Base-by-base conservation (phyloP, 345 rosid genomes). In the Populus euphratica region DNA sequence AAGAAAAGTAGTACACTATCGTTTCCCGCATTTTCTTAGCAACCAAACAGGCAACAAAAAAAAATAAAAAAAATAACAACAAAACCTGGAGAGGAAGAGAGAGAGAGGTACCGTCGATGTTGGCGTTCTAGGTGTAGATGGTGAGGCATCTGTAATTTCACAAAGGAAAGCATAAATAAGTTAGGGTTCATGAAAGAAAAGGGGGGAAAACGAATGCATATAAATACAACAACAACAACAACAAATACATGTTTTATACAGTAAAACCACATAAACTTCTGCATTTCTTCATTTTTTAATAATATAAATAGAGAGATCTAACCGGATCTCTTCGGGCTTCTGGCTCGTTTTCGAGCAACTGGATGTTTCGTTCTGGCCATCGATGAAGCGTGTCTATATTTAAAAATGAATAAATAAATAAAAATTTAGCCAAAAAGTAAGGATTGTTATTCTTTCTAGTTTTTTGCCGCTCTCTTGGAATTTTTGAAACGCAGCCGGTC, bases 361-460 rank as follows among this genome's bases (percentile, higher is more conserved):
- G 12, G 20, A 23, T 31, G 70, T 14, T 79, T 79, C 27, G 35
- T 7, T 69, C 82, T 79, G 23, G 82, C 82, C 82, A 79, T 79
- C 4, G 70, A 41, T 27, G 41, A 13, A 31, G 49, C 0, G 63
- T 0, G 25, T 41, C 44, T 41, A 3, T 41, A 41, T 10, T 41
- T 41, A 41, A 41, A 41, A 41, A 41, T 10, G 5, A 33, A 33
- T 33, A 10, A 41, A 41, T 39, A 39, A 39, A 39, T 39, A 41
- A 41, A 10, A 1, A 12, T 12, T 2, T 44, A 1, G 39, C 11
- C 27, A 29, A 8, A 0, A 36, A 52, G 62, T 8, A 21, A n/a
- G 12, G 61, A 23, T 21, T 33, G 1, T 14, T 10, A 11, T 29
- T 3, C 50, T 43, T 44, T 44, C 5, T 52, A 10, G 41, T 21